Conservation (phyloP, 257 asterid genomes). For the Apocynum venetum region DNA sequence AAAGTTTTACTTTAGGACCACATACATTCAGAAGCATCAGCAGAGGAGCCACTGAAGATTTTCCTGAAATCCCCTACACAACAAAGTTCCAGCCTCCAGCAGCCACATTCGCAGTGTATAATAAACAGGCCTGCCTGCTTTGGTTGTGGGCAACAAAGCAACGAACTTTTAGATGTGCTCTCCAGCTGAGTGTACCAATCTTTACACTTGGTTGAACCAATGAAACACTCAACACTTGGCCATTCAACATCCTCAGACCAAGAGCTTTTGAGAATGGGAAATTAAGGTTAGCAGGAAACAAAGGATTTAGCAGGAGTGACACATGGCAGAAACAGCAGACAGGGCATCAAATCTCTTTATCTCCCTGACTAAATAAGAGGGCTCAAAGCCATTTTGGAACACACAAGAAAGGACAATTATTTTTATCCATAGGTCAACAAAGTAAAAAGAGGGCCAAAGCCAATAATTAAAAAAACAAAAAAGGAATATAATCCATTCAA, state of each 20-base stretch:
- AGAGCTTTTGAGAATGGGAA: constrained; percentile 1
- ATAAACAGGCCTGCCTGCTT: not conserved
- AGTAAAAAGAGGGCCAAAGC: not conserved
- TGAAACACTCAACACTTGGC: constrained; percentile 35
- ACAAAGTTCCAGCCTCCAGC: not conserved
- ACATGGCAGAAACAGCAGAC: constrained; percentile 7
- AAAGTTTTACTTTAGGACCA: not conserved
- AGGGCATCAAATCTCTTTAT: not conserved
- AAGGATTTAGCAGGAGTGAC: not conserved
- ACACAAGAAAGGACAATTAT: constrained; percentile 15
- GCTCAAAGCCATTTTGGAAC: constrained; percentile 17
- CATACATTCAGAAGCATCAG: not conserved
- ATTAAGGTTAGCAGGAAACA: not conserved
- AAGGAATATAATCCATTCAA: constrained; percentile 11
- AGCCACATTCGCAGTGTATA: not conserved
- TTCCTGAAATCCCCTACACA: not conserved
- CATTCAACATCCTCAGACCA: constrained; percentile 30
- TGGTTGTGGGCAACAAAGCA: constrained; percentile 5
- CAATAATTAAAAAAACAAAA: not conserved
- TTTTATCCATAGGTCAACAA: constrained; percentile 15
- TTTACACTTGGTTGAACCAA: constrained; percentile 19
- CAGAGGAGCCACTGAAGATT: not conserved
- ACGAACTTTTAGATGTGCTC: constrained; percentile 29
- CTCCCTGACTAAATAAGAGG: not conserved
- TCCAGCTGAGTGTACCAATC: constrained; percentile 40